Evolutionary conservation across 371 early-diverging fungal species (phyloP).

Genomic region (Mucor circinelloides): DNA sequence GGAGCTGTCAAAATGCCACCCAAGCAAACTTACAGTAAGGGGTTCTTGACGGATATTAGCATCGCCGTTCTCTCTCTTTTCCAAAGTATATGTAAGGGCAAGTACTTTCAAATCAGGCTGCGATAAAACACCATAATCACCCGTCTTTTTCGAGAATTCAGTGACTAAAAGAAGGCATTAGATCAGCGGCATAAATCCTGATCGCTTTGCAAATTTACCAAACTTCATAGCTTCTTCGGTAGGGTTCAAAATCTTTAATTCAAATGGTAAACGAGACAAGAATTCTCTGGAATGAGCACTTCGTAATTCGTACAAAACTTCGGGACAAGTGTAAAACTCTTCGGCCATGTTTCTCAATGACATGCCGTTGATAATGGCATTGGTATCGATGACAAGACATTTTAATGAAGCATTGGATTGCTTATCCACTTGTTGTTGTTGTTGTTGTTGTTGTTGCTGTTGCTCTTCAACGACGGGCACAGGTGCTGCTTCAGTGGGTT

Average conservation of each 20-base stretch:
- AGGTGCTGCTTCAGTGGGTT: background rate
- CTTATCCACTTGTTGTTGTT: background rate
- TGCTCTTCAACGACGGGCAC: background rate
- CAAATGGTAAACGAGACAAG: slow-evolving; percentile 67
- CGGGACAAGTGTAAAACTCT: slow-evolving; percentile 84
- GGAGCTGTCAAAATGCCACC: too few relatives aligned
- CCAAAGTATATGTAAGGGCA: slow-evolving; percentile 87
- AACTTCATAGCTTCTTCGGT: slow-evolving; percentile 78
- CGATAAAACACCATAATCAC: slow-evolving; percentile 86
- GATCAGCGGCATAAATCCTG: background rate
- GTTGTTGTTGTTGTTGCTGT: background rate
- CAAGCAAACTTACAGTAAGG: slow-evolving; percentile 33
- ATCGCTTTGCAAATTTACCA: slow-evolving; percentile 40
- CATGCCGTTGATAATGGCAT: slow-evolving; percentile 60
- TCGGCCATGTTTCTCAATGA: slow-evolving; percentile 59
- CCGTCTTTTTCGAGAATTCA: slow-evolving; percentile 89
- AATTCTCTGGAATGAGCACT: slow-evolving; percentile 75
- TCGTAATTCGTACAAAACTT: slow-evolving; percentile 86
- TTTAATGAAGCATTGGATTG: slow-evolving; percentile 13
- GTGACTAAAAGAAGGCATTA: slow-evolving; percentile 54
- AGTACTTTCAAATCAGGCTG: slow-evolving; percentile 88
- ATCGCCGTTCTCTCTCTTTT: slow-evolving; percentile 71
- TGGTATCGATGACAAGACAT: slow-evolving; percentile 65
- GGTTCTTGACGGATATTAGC: slow-evolving; percentile 69
- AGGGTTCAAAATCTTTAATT: slow-evolving; percentile 69